Conservation (phyloP, 2,329 filamentous ascomycete species). For the Exophiala alcalophila region DNA sequence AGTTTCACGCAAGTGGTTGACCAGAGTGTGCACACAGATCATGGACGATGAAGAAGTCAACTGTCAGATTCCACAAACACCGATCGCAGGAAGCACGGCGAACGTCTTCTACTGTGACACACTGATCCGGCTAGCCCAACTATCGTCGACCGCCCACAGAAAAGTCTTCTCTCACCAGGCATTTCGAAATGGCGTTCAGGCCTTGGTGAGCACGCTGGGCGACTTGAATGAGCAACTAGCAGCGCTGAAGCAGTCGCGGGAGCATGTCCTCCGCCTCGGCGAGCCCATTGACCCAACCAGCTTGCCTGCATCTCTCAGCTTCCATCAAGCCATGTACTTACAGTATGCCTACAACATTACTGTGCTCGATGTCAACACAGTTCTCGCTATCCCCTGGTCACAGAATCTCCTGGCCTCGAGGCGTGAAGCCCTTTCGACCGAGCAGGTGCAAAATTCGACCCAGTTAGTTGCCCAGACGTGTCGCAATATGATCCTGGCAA, state of each 20-base stretch:
- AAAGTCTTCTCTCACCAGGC: conserved; percentile 8
- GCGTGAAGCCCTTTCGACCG: background rate
- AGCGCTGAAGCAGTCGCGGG: conserved; percentile 3
- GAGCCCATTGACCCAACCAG: conserved; percentile 4
- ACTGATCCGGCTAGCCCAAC: conserved; percentile 12
- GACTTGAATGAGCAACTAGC: conserved; percentile 5
- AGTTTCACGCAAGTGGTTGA: too few species aligned
- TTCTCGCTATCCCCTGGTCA: conserved; percentile 13
- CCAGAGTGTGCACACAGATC: background rate
- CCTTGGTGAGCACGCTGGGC: conserved; percentile 5
- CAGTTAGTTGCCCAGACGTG: conserved; percentile 5
- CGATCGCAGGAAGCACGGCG: background rate
- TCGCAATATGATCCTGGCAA: conserved; percentile 10
- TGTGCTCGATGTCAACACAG: conserved; percentile 16
- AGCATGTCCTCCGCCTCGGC: conserved; percentile 10
- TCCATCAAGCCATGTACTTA: conserved; percentile 14
- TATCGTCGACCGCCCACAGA: conserved; percentile 9
- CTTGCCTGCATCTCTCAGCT: conserved; percentile 7
- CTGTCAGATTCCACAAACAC: conserved; percentile 1
- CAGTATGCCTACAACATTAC: conserved; percentile 14
- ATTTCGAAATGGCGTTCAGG: conserved; percentile 3
- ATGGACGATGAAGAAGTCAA: conserved; percentile 18
- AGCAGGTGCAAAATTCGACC: conserved; percentile 4
- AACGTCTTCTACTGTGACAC: conserved; percentile 15
- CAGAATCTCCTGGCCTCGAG: background rate